phyloP scores from a whole-genome alignment of 169 alveolate species.

The Plasmodium sp. region DNA sequence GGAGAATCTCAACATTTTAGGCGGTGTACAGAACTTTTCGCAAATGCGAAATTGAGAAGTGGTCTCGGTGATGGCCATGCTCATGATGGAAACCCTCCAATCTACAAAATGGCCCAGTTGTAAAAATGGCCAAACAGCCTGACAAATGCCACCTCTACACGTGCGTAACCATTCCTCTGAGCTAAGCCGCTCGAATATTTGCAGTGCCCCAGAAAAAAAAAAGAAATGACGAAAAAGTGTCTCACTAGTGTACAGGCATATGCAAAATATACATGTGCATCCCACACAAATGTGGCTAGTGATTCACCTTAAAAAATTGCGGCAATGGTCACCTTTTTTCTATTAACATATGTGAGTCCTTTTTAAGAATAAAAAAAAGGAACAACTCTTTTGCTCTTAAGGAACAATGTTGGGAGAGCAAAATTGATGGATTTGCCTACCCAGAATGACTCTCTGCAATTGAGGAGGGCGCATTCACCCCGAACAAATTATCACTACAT shows the following conservation, averaged over 20 bases:
- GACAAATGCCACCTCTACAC: background rate
- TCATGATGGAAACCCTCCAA: background rate
- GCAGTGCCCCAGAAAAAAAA: background rate
- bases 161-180: background rate
- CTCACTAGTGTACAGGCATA: background rate
- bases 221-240: background rate
- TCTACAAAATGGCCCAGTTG: background rate
- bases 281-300: background rate
- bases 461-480: background rate
- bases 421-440: background rate
- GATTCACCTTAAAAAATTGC: background rate
- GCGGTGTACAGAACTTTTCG: background rate
- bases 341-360: background rate
- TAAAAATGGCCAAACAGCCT: background rate
- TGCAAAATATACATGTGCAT: background rate
- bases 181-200: background rate
- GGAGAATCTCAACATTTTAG: background rate
- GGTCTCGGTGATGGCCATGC: background rate
- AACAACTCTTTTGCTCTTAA: background rate
- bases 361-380: too few species aligned
- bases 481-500: background rate
- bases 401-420: background rate
- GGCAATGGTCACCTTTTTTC: background rate
- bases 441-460: background rate
- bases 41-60: background rate